Base-by-base conservation (phyloP, 345 rosid species). In the Salix suchowensis region DNA sequence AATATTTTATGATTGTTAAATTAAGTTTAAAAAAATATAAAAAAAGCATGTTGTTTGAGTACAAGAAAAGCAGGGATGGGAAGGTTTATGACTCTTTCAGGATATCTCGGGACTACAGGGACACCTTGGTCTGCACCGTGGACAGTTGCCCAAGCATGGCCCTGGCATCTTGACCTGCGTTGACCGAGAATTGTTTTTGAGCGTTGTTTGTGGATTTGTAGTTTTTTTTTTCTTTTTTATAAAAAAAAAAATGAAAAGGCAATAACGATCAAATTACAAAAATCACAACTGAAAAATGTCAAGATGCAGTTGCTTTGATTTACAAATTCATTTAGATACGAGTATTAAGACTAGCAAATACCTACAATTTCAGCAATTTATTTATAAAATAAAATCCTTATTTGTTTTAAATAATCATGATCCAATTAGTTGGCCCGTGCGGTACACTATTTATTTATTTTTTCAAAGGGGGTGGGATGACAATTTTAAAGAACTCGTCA, bases 91-190 rank as follows among this genome's bases (percentile, higher is more conserved):
- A 90, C 64, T 84, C 89, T 6, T 89, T 92, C 81, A 80, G 39
- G 6, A 86, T 90, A 74, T 86, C 89, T 50, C 73, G 88, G 68
- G 92, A 84, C 67, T 88, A 86, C 71, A 85, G 84, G 69, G 86
- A 90, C 79, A 77, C 85, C 66, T 69, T 88, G 70, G 91, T 91
- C 74, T 91, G 88, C 78, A 80, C 88, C 1, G 73, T 71, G 64
- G 96, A 86, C 81, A 84, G 93, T 79, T 90, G 92, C 76, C 88
- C 88, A 2, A 78, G 87, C 39, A 87, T 82, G 18, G 87, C 91
- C 37, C 84, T 87, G 40, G 97, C 97, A 68, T 83, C 84, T 62
- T 87, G 76, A 85, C 39, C 32, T 64, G 32, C 67, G 0, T 28
- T 61, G 19, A 50, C 6, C 6, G 1, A 50, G n/a, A 50, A 10